These are phyloP conservation scores for Eucalyptus microcorys DNA, from an alignment of 345 rosid genomes.

Conservation along the genomic window DNA sequence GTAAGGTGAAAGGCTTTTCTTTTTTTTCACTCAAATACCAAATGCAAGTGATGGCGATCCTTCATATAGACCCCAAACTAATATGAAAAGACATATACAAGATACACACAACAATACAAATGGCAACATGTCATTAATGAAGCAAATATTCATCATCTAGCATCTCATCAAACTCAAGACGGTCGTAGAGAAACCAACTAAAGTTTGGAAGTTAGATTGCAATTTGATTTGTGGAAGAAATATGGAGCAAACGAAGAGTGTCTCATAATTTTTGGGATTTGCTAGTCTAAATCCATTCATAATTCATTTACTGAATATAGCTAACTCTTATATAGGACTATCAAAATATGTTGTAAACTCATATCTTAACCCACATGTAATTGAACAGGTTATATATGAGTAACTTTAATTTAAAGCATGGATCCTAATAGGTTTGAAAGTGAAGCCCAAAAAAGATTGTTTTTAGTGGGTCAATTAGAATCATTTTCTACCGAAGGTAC, in stretches of 20 bases:
- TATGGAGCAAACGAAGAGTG: background rate
- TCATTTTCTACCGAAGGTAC: no score
- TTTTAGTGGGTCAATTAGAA: background rate
- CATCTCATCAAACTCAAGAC: background rate
- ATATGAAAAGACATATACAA: background rate
- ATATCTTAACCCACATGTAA: no score
- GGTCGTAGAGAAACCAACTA: background rate
- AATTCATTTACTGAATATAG: no score
- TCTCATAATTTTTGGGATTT: background rate
- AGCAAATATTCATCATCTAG: background rate
- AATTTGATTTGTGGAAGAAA: background rate
- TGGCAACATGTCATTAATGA: background rate
- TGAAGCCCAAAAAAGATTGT: background rate
- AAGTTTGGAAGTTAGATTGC: background rate
- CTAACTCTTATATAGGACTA: no score
- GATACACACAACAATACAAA: background rate
- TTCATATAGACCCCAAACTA: background rate
- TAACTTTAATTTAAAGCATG: no score
- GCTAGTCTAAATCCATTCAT: no score
- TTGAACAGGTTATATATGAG: no score
- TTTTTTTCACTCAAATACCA: background rate
- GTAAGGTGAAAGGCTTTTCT: background rate
- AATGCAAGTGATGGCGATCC: background rate
- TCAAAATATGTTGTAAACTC: background rate
- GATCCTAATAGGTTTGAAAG: background rate